Base-by-base conservation (phyloP, 192 early-diverging fungal genomes). In the Chytriomyces confervae region DNA sequence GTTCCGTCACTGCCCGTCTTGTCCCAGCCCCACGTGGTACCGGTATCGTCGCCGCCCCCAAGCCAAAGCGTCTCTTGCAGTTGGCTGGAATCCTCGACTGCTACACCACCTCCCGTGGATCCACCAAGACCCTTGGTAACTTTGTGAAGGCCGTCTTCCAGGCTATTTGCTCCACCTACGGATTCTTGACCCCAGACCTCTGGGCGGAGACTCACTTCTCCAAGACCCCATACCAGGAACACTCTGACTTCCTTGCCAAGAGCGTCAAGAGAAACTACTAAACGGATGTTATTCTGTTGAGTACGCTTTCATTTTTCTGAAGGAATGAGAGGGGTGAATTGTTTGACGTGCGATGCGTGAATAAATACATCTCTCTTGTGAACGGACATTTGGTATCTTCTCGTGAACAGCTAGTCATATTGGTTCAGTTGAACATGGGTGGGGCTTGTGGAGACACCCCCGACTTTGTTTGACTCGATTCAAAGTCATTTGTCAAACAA, bases 21-120 rank as follows among this genome's bases (percentile, higher is more conserved):
- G 93, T 98, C 82, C 97, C 97, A 74, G 97, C 97, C 84, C 97
- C 97, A 87, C 95, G 97, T 84, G 97, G 97, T 96, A 98, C 97
- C 84, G 96, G 96, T 82, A 93, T 98, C 75, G 97, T 98, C 76
- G 97, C 95, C 83, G 94, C 97, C 78, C 95, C 96, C 46, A 93
- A 94, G 82, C 93, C 95, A 89, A 98, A 98, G 94, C 97, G 95
- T 92, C 91, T 98, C 69, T 90, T 97, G 80, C 88, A 94, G 88
- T 91, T 97, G 76, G 97, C 97, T 77, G 97, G 97, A 94, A 93
- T 98, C 85, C 89, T 90, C 73, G 97, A 98, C 87, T 95, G 94
- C 91, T 98, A 98, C 92, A 98, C 97, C 84, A 91, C 93, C 66
- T 89, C 97, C 84, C 89, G 94, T 79, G 97, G 97, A 83, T 95